Evolutionary conservation across 2,329 filamentous ascomycete genomes (phyloP).

Genomic region (Talaromyces sp.): DNA sequence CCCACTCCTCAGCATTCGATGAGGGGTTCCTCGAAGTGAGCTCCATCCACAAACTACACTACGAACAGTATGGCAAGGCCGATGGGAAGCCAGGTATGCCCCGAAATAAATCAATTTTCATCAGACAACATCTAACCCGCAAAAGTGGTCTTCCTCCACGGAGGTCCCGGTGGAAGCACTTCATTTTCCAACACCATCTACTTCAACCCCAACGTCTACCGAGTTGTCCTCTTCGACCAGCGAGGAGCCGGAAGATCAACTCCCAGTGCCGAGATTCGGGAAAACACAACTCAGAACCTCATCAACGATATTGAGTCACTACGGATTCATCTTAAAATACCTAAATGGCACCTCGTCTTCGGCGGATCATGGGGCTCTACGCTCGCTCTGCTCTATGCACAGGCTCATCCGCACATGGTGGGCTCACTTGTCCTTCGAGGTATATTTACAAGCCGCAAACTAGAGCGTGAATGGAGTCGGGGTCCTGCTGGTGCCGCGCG

Average conservation of each 20-base stretch:
- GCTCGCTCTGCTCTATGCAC: constrained; percentile 7
- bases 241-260: background rate
- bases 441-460: background rate
- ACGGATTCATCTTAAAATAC: background rate
- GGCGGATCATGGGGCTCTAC: background rate
- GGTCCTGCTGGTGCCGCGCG: background rate
- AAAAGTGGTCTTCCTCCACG: background rate
- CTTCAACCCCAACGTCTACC: background rate
- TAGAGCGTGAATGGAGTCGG: background rate
- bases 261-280: background rate
- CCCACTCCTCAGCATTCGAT: background rate
- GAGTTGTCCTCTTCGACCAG: background rate
- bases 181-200: background rate
- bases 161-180: background rate
- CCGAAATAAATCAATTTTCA: background rate
- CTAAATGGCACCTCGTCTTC: constrained; percentile 3
- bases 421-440: constrained; percentile 1
- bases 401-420: background rate
- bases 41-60: background rate
- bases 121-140: background rate
- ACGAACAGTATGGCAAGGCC: background rate
- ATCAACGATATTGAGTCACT: background rate
- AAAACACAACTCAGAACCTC: background rate
- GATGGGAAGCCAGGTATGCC: background rate
- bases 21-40: background rate